Conservation (phyloP, 257 asterid species). For the Gentiana macrophylla region DNA sequence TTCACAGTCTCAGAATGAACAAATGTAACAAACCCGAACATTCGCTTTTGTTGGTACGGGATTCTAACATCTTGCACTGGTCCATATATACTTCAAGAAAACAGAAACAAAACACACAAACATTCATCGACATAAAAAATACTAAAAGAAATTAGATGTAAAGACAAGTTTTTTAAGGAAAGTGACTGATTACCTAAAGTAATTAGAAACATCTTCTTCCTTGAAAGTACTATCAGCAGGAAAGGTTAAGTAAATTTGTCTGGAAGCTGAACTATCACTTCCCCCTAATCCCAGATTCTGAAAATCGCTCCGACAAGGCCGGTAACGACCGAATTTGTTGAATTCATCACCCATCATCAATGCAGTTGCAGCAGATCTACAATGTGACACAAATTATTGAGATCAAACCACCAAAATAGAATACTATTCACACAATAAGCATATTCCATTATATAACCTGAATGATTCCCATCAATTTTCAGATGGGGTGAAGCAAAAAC, state of each 20-base stretch:
- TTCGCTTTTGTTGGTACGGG: conserved; percentile 57
- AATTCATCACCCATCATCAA: conserved; percentile 25
- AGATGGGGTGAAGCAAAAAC: background rate
- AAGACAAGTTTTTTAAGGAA: background rate
- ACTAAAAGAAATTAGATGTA: too few species aligned
- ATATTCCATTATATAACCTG: background rate
- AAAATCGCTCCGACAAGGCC: conserved; percentile 31
- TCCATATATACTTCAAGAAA: conserved; percentile 45
- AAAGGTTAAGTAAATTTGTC: conserved; percentile 77
- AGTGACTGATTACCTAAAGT: conserved; percentile 47
- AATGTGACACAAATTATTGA: conserved; percentile 7
- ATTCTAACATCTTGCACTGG: conserved; percentile 62
- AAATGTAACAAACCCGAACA: conserved; percentile 87
- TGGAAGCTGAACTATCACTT: conserved; percentile 37
- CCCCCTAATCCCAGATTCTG: conserved; percentile 37
- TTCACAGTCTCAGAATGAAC: conserved; percentile 42
- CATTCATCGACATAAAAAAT: too few species aligned
- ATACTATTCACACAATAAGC: conserved; percentile 1
- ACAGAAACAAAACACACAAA: background rate
- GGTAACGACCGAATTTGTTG: conserved; percentile 18
- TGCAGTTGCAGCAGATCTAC: conserved; percentile 19
- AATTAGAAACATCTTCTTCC: conserved; percentile 78
- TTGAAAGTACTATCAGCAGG: conserved; percentile 81
- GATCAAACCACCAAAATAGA: too few species aligned
- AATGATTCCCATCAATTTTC: background rate